These are phyloP conservation scores for Phoma sp. DNA, from an alignment of 2,329 filamentous ascomycete genomes.

Conservation along the genomic window DNA sequence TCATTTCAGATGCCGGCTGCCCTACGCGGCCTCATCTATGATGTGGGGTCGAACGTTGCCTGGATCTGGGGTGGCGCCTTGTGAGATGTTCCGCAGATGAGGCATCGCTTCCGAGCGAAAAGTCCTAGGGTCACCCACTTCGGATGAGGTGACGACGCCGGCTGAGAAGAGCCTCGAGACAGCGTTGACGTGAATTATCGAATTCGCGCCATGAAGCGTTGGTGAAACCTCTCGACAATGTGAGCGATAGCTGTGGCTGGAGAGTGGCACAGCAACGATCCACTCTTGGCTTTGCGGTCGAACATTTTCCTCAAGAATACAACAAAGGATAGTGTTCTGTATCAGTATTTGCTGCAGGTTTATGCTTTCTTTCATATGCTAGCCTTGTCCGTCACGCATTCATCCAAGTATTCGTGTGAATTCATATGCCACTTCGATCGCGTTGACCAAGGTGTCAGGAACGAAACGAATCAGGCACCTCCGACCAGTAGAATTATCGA, in stretches of 20 bases:
- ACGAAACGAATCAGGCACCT: no score
- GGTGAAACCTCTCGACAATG: conserved; percentile 10
- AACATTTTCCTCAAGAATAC: no score
- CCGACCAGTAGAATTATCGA: no score
- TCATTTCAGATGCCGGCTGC: conserved; percentile 4
- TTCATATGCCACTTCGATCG: no score
- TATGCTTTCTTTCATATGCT: no score
- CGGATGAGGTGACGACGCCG: conserved; percentile 3
- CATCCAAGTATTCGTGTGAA: no score
- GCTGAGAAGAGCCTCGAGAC: background rate
- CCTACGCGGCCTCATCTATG: conserved; percentile 17
- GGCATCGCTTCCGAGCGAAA: background rate
- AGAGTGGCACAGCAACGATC: conserved; percentile 10
- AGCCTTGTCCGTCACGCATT: no score
- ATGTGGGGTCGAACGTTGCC: conserved; percentile 7
- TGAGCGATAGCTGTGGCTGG: conserved; percentile 12
- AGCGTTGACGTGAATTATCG: background rate
- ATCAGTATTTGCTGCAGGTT: no score
- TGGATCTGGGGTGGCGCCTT: background rate
- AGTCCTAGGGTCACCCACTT: background rate
- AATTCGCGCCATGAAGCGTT: background rate
- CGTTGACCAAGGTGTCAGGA: no score
- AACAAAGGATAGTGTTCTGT: no score
- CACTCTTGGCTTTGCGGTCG: conserved; percentile 3
- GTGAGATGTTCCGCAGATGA: conserved; percentile 1